Base-by-base conservation (phyloP, 2,329 filamentous ascomycete species). In the Trichophaea hybrida region DNA sequence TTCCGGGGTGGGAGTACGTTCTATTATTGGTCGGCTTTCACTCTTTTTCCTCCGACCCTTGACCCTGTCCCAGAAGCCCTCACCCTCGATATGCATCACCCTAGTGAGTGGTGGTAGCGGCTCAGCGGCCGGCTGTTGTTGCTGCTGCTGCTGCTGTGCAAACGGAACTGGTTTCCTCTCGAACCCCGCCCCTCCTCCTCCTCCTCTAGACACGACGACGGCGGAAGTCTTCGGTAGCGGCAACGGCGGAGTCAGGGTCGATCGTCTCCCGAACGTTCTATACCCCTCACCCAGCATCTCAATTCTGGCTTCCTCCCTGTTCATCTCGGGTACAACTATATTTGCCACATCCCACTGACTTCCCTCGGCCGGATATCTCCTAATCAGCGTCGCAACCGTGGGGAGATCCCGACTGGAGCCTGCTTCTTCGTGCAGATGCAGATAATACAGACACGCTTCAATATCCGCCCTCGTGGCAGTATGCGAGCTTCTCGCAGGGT, bases 391-490 rank as follows among this genome's bases (percentile, higher is more conserved):
- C 53, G 57, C 51, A 37, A 44, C 8, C 57, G 51, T 10, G 38
- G 31, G 37, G 69, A 57, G 15, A 67, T 69, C n/a, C 63, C 68
- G 63, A 34, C 67, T 24, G 31, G 48, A 6, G 17, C 71, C 35
- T 74, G 70, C 34, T 71, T 72, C 61, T 73, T 71, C 59, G 86
- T 88, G 80, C 43, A 94, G 79, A 72, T 97, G 91, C 57, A 96
- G 76, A 70, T 93, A 97, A 73, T 97, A 98, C 4, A 98, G 78
- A 12, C 85, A 94, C 68, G 83, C 88, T 59, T 85, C 81, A 53
- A 98, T 84, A 70, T 96, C 91, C 70, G 90, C 84, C 49, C 81
- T 83, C 0, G 88, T 94, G 64, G 98, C 88, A 61, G 88, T 91
- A 12, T 43, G 34, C 8, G 35, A 10, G 71, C 93, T 95, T 46